Base-by-base conservation (phyloP, 495 filamentous ascomycete genomes). In the Podospora sp. region DNA sequence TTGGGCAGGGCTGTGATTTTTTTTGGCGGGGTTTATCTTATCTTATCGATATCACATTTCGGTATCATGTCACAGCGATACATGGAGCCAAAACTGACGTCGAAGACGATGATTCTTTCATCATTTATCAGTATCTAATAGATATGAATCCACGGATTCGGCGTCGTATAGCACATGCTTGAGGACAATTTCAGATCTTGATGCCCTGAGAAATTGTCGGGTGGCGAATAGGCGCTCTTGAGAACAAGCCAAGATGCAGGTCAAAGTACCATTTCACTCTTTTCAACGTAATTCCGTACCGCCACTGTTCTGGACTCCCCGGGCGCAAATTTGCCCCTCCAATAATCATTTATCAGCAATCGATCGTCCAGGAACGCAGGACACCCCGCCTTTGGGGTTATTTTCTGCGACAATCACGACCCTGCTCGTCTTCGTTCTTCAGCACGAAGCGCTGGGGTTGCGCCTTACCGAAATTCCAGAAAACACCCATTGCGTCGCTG, bases 21-120 rank as follows among this genome's bases (percentile, higher is more conserved):
- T 77, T 81, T 77, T 81, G 77, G 81, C 77, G 81, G 81, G 81
- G 81, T 76, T 25, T 62, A 25, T 55, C 68, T 73, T 69, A 72
- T 69, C 68, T 77, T 77, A 78, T 77, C 76, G 71, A 66, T 58
- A 69, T 4, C 24, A 46, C 25, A 46, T 46, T 46, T 46, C 27
- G 21, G 26, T 59, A 33, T 33, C 21, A 12, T 25, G 21, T 35
- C 18, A 14, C 18, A 16, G 16, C 2, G 57, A 18, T 33, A 33
- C 33, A 9, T 59, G 57, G 46, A 21, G 49, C 25, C 18, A 24
- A 22, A 59, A 0, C 3, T 25, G n/a, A 40, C 24, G 59, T 0
- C 35, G 16, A 49, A 4, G n/a, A 6, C n/a, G 16, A n/a, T 29
- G 12, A 6, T 24, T n/a, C n/a, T n/a, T n/a, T n/a, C n/a, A n/a